phyloP scores from a whole-genome alignment of 306 rosid species.

The Phaseolus lunatus region DNA sequence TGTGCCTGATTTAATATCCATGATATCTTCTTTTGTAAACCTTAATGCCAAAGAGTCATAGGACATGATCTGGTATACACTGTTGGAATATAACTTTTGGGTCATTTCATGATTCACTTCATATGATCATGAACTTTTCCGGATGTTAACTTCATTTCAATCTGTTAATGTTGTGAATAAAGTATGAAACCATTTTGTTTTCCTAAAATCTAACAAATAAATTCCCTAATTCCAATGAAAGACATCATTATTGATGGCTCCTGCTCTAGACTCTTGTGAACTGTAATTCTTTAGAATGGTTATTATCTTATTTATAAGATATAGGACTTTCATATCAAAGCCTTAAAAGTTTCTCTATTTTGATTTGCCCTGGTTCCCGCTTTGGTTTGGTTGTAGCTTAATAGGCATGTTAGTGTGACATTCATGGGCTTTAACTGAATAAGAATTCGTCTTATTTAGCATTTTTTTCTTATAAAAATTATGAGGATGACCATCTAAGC shows the following conservation, averaged over 20 bases:
- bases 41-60: slow-evolving; percentile 12
- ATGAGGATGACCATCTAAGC: too few relatives aligned
- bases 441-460: too few relatives aligned
- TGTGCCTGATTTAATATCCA: slow-evolving; percentile 12
- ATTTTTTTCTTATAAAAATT: too few relatives aligned
- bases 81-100: neutral
- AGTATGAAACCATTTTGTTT: neutral
- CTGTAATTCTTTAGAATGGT: neutral
- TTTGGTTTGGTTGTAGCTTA: too few relatives aligned
- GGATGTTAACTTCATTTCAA: neutral
- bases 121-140: neutral
- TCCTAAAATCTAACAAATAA: neutral
- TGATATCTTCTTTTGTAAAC: slow-evolving; percentile 7
- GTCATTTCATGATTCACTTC: neutral
- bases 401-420: too few relatives aligned
- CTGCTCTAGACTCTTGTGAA: neutral
- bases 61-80: slow-evolving; percentile 7
- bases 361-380: too few relatives aligned
- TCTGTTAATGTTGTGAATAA: neutral
- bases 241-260: neutral
- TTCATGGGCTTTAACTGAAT: too few relatives aligned
- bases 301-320: too few relatives aligned
- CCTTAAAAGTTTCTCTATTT: too few relatives aligned
- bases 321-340: too few relatives aligned
- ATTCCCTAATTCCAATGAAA: neutral